Conservation (phyloP, 345 rosid species). For the Gossypium stocksii region DNA sequence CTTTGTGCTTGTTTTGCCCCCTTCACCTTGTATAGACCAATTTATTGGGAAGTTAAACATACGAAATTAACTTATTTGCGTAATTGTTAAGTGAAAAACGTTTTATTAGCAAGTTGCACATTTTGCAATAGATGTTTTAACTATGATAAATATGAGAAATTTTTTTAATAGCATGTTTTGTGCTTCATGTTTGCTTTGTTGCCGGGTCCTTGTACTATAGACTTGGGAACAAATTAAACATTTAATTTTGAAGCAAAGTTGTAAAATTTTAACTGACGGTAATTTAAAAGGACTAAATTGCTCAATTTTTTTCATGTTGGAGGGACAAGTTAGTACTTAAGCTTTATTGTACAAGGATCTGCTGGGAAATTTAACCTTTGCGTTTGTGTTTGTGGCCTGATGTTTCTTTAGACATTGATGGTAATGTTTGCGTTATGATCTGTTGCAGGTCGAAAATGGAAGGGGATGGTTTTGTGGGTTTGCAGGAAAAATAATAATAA, state of each 20-base stretch:
- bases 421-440: neutral
- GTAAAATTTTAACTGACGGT: too few relatives aligned
- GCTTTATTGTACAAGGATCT: too few relatives aligned
- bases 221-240: neutral
- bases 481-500: neutral
- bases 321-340: too few relatives aligned
- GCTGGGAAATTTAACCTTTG: too few relatives aligned
- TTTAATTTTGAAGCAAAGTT: too few relatives aligned
- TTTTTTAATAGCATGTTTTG: neutral
- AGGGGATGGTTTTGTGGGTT: neutral
- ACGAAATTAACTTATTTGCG: neutral
- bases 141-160: neutral
- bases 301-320: too few relatives aligned
- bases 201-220: neutral
- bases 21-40: neutral
- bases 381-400: too few relatives aligned
- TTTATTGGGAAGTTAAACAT: neutral
- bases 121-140: neutral
- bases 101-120: neutral
- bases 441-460: neutral
- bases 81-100: neutral
- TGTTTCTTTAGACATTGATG: neutral
- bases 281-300: too few relatives aligned
- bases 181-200: neutral
- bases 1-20: neutral